phyloP scores from a whole-genome alignment of 352 stramenopile genomes.

The Salisapilia sapeloensis region DNA sequence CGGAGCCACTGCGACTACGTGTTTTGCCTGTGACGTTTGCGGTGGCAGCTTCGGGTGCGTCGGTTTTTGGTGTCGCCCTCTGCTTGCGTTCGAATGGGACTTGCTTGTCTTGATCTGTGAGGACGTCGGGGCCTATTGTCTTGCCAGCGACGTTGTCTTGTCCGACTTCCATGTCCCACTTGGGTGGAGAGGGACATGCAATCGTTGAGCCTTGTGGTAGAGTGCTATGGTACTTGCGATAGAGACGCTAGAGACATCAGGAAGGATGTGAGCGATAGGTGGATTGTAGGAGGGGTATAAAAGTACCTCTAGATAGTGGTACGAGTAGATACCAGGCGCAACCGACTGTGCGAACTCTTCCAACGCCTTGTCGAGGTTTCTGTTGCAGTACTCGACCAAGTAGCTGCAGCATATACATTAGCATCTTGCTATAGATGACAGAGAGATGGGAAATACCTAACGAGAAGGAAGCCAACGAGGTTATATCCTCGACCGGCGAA shows the following conservation, averaged over 20 bases:
- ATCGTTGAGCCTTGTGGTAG: constrained; percentile 27
- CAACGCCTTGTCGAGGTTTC: constrained; percentile 41
- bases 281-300: not conserved
- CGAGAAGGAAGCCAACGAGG: constrained; percentile 53
- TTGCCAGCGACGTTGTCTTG: too few species aligned
- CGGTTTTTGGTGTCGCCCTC: constrained; percentile 6
- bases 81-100: too few species aligned
- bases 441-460: constrained; percentile 20
- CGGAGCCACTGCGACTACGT: constrained; percentile 14
- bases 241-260: constrained; percentile 19
- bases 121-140: not conserved
- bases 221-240: constrained; percentile 65
- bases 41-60: constrained; percentile 48
- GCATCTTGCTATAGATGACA: not conserved
- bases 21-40: constrained; percentile 38
- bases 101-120: too few species aligned
- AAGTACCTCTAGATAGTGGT: constrained; percentile 42
- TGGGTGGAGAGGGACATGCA: constrained; percentile 25
- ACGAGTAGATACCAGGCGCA: constrained; percentile 46
- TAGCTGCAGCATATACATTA: constrained; percentile 16
- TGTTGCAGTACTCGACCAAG: constrained; percentile 45
- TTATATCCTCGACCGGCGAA: constrained; percentile 50
- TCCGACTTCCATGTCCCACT: constrained; percentile 27
- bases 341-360: constrained; percentile 36
- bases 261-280: constrained; percentile 1